Evolutionary conservation across 2,329 filamentous ascomycete species (phyloP).

Genomic region (Lasiodiplodia sp.): DNA sequence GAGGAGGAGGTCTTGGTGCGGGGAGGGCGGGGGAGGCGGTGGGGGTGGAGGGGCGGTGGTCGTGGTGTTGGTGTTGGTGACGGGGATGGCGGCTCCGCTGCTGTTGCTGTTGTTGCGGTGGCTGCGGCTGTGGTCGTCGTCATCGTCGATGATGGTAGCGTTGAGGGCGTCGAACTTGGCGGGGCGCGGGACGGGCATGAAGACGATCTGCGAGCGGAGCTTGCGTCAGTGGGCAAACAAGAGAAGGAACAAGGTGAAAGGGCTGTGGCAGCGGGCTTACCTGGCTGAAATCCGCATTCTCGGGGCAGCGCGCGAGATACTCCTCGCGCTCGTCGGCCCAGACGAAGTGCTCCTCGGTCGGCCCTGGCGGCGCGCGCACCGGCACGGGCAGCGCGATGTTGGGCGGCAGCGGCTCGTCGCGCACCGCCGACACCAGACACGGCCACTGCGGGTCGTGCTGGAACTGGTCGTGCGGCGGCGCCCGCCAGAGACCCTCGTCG

Average conservation of each 20-base stretch:
- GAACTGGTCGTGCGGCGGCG: neutral
- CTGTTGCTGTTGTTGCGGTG: neutral
- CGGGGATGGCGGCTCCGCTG: neutral
- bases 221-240: neutral
- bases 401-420: neutral
- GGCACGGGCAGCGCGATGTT: neutral
- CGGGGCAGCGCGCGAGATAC: neutral
- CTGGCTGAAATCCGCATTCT: neutral
- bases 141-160: neutral
- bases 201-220: neutral
- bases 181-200: neutral
- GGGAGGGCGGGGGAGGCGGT: neutral
- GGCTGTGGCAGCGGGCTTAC: neutral
- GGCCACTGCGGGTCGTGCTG: neutral
- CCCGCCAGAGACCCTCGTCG: neutral
- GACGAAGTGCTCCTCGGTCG: neutral
- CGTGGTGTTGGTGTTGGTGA: neutral
- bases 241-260: neutral
- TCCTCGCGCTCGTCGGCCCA: constrained; percentile 5
- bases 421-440: neutral
- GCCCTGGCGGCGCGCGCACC: neutral
- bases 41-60: no score
- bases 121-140: neutral
- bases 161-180: no score
- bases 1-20: neutral